These are phyloP conservation scores for Candida piceae DNA, from an alignment of 805 yeast genomes.

Conservation along the genomic window DNA sequence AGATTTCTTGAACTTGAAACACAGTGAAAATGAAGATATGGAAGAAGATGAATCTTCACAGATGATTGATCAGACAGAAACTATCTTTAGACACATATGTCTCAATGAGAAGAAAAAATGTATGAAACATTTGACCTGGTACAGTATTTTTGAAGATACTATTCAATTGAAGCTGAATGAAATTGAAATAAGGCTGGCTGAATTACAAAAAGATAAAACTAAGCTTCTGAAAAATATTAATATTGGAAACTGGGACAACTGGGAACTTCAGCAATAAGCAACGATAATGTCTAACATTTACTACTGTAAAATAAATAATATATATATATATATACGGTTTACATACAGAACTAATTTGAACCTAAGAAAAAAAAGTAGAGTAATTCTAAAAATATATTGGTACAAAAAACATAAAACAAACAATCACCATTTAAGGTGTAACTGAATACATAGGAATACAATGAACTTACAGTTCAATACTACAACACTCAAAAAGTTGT, in stretches of 20 bases:
- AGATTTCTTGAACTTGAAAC: constrained; percentile 9
- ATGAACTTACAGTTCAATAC: too few species aligned
- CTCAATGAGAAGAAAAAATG: constrained; percentile 53
- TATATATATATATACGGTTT: too few species aligned
- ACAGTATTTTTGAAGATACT: constrained; percentile 29
- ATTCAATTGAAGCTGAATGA: constrained; percentile 31
- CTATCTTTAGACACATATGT: constrained; percentile 33
- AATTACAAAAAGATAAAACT: constrained; percentile 25
- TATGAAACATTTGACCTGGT: constrained; percentile 40
- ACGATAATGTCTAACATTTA: too few species aligned
- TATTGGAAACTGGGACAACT: constrained; percentile 31
- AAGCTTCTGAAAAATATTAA: constrained; percentile 33
- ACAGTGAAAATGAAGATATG: constrained; percentile 3
- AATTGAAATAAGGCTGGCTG: constrained; percentile 15
- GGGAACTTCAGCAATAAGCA: constrained; percentile 6
- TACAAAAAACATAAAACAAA: background rate
- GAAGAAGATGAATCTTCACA: constrained; percentile 12
- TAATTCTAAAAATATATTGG: background rate
- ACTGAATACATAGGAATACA: too few species aligned
- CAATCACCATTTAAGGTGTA: constrained; percentile 27
- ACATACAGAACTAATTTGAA: too few species aligned
- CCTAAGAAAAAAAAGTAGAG: background rate
- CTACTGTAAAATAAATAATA: too few species aligned
- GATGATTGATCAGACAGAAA: constrained; percentile 3
- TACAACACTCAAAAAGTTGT: too few species aligned